Base-by-base conservation (phyloP, 768 basidiomycete genomes). In the Leccinellum rugosiceps region DNA sequence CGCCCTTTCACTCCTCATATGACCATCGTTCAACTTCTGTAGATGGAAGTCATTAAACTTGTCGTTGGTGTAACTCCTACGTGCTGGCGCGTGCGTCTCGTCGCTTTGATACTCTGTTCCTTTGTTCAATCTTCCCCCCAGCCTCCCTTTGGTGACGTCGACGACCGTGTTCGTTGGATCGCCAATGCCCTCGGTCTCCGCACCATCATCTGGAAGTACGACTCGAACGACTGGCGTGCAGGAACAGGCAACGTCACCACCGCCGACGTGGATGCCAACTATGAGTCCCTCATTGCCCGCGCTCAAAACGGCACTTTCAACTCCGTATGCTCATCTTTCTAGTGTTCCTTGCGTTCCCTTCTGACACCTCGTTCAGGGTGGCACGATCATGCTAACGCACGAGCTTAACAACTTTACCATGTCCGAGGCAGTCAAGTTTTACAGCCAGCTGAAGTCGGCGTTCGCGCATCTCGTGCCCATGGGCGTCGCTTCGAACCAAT, bases 121-220 rank as follows among this genome's bases (percentile, higher is more conserved):
- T 9, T 13, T 25, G 17, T 52, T 45, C 31, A 61, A 41, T 3
- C n/a, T 38, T 11, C 38, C 25, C 26, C 3, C 30, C 56, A 83
- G 81, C 84, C 86, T 32, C 85, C 86, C 1, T 86, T 74, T 59
- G 86, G 85, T 47, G 85, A 87, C 57, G 74, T 87, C 19, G 91
- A 93, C 44, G 85, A 87, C 71, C 87, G 91, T 52, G 83, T 92
- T 44, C 83, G 92, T 32, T 76, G 81, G 34, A 86, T 93, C 56
- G 83, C 86, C 3, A 67, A 83, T 23, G 83, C 78, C 9, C 82
- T 92, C 61, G 84, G 84, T 35, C 74, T 92, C 15, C 80, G 80
- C 13, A 88, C 88, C 3, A 78, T 93, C 66, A 76, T 92, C 51
- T 93, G 92, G 91, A 69, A 76, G 62, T 83, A 79, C 58, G 85